Percentiles rank a stretch among this genome's conserved stretches.
Conservation (phyloP, 2,329 filamentous ascomycete species). For the Nemania sp. region DNA sequence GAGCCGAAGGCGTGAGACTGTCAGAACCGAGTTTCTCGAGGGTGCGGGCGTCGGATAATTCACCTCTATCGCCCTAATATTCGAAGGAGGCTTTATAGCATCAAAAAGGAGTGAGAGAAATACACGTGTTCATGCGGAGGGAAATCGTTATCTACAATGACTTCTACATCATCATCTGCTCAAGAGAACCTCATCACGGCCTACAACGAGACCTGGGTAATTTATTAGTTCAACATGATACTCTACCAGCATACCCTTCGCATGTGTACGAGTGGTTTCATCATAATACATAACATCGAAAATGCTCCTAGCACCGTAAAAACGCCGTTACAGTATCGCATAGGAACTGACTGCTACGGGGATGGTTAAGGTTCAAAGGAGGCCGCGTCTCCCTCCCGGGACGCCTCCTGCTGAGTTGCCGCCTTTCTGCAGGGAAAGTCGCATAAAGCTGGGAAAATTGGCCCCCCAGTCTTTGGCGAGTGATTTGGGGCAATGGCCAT, state of each 20-base stretch:
- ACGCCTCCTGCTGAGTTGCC: constrained; percentile 1
- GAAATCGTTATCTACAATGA: not conserved
- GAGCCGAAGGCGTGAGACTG: not conserved
- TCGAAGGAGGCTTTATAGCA: not conserved
- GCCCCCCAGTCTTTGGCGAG: not conserved
- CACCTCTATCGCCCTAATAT: not conserved
- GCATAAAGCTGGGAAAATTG: not conserved
- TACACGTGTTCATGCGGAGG: not conserved
- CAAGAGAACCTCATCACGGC: not conserved
- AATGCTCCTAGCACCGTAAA: too few relatives aligned
- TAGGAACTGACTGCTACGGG: not conserved
- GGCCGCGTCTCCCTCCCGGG: constrained; percentile 4
- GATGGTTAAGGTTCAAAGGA: constrained; percentile 1
- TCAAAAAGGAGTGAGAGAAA: not conserved
- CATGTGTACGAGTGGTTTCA: too few relatives aligned
- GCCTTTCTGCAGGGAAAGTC: not conserved
- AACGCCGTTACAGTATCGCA: too few relatives aligned
- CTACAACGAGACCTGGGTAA: too few relatives aligned
- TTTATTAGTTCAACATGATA: not conserved
- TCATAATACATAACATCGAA: not conserved
- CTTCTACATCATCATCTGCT: not conserved
- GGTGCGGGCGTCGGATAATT: not conserved
- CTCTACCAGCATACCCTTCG: not conserved
- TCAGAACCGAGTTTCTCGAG: not conserved
- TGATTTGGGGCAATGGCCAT: not conserved